phyloP scores from a whole-genome alignment of 257 asterid species.

The Penstemon newberryi region DNA sequence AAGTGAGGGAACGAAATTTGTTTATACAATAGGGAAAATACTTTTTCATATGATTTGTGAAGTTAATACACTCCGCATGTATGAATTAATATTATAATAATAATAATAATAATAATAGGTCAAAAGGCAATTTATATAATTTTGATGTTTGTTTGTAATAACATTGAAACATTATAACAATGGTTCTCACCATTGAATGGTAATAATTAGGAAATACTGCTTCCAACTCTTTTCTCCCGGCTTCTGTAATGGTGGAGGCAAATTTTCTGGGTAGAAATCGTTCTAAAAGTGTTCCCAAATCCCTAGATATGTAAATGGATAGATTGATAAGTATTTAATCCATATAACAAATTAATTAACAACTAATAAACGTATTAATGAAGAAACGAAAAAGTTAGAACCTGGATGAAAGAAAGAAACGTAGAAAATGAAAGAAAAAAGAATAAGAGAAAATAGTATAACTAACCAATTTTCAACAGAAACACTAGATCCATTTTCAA shows the following conservation, averaged over 20 bases:
- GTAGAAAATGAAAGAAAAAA: conserved; percentile 2
- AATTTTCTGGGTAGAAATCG: conserved; percentile 80
- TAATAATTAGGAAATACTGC: too few species aligned
- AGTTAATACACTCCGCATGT: neutral
- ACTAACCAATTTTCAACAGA: conserved; percentile 72
- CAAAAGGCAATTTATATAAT: too few species aligned
- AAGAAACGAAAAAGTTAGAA: conserved; percentile 6
- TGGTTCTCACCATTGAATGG: too few species aligned
- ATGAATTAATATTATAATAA: neutral
- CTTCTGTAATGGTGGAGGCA: conserved; percentile 63
- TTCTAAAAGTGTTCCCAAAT: conserved; percentile 86
- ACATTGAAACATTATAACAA: too few species aligned
- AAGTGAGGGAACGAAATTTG: neutral
- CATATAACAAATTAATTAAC: too few species aligned
- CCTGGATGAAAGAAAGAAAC: neutral
- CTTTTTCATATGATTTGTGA: neutral
- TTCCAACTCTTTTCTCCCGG: conserved; percentile 55
- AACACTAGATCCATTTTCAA: conserved; percentile 72
- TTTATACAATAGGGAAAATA: neutral
- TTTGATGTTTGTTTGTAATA: too few species aligned
- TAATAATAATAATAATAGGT: neutral
- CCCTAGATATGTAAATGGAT: conserved; percentile 38
- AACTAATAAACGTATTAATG: too few species aligned
- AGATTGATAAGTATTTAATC: too few species aligned
- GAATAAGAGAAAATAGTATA: conserved; percentile 5